Evolutionary conservation across 2,329 filamentous ascomycete genomes (phyloP).

Genomic region (Geosmithia flava): DNA sequence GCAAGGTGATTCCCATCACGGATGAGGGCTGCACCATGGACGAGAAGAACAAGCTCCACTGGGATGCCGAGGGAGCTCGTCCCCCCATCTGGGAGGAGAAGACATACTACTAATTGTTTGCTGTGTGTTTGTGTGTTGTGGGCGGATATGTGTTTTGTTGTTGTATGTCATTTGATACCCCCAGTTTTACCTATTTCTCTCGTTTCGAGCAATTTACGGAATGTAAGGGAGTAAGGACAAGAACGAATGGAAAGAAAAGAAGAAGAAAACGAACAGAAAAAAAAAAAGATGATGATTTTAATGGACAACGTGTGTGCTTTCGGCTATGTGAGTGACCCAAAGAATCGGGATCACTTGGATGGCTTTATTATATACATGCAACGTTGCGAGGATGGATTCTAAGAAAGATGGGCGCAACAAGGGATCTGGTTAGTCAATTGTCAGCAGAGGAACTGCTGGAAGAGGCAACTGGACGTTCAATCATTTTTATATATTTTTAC

Average conservation of each 20-base stretch:
- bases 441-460: not conserved
- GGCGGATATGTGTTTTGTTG: not conserved
- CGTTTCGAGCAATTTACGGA: not conserved
- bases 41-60: constrained; percentile 41
- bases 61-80: constrained; percentile 26
- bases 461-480: not conserved
- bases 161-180: constrained; percentile 2
- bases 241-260: not conserved
- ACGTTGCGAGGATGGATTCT: not conserved
- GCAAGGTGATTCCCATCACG: constrained; percentile 55
- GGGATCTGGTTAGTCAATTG: not conserved
- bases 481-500: not conserved
- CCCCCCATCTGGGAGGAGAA: constrained; percentile 32
- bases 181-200: not conserved
- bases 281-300: too few relatives aligned
- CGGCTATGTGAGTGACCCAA: not conserved
- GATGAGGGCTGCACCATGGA: constrained; percentile 61
- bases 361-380: too few relatives aligned
- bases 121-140: not conserved
- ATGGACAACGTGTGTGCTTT: not conserved
- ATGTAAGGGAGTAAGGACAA: not conserved
- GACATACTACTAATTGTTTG: constrained; percentile 27
- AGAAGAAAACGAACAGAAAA: not conserved
- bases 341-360: not conserved
- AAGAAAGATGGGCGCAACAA: not conserved